Evolutionary conservation across 1,284 basidiomycete species (phyloP).

Genomic region (Marasmius oreades): DNA sequence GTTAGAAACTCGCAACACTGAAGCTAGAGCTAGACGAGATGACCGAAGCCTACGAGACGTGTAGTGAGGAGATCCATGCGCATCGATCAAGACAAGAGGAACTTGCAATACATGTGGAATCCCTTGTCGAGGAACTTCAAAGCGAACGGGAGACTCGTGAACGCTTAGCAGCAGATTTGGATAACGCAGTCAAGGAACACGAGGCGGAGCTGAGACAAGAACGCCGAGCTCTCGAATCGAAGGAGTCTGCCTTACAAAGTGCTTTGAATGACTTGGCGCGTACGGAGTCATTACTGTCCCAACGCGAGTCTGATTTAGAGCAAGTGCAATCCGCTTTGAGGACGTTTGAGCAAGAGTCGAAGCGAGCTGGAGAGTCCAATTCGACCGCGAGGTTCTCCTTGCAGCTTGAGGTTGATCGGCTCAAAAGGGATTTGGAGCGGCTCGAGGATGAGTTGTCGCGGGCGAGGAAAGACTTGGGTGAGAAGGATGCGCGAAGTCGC

Average conservation of each 20-base stretch:
- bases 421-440: constrained; percentile 81
- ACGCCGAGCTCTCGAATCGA: constrained; percentile 59
- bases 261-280: constrained; percentile 60
- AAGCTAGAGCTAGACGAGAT: constrained; percentile 64
- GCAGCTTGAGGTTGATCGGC: constrained; percentile 86
- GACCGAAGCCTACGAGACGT: constrained; percentile 57
- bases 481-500: constrained; percentile 58
- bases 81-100: constrained; percentile 71
- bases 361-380: constrained; percentile 75
- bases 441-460: constrained; percentile 80
- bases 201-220: constrained; percentile 57
- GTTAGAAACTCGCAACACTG: constrained; percentile 60
- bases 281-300: constrained; percentile 54
- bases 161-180: constrained; percentile 51
- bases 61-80: constrained; percentile 54
- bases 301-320: constrained; percentile 71
- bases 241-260: constrained; percentile 62
- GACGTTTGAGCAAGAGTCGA: constrained; percentile 61
- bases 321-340: constrained; percentile 75
- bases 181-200: constrained; percentile 53
- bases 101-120: constrained; percentile 71
- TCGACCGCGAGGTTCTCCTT: constrained; percentile 84
- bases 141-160: constrained; percentile 55
- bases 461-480: constrained; percentile 69
- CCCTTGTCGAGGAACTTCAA: constrained; percentile 64